These are phyloP conservation scores for Curvularia spicifera DNA, from an alignment of 2,329 filamentous ascomycete species.

Conservation along the genomic window DNA sequence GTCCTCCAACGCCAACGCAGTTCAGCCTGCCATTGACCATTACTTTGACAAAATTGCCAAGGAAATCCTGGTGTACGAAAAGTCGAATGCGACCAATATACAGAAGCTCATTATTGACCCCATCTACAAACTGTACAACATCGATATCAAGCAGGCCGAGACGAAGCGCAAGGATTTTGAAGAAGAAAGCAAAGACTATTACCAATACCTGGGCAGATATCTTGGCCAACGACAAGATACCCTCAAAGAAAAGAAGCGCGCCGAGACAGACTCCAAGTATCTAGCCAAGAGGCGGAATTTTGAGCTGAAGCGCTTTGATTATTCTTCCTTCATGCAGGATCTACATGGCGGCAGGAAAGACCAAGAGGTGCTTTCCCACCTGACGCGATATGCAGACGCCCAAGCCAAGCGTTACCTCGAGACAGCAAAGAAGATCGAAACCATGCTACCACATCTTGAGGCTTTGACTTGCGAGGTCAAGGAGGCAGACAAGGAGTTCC, in stretches of 20 bases:
- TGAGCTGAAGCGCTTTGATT: conserved; percentile 96
- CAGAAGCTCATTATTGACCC: conserved; percentile 96
- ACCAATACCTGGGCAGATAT: conserved; percentile 92
- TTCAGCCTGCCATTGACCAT: conserved; percentile 95
- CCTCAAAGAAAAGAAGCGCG: conserved; percentile 95
- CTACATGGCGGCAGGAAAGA: conserved; percentile 98
- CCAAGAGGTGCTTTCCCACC: conserved; percentile 91
- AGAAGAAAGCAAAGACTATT: conserved; percentile 98
- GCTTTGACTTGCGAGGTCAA: conserved; percentile 88
- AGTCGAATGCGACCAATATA: conserved; percentile 80
- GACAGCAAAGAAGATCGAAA: conserved; percentile 86
- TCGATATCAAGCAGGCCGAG: conserved; percentile 98
- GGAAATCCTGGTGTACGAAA: conserved; percentile 87
- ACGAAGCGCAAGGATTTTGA: conserved; percentile 97
- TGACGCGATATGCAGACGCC: conserved; percentile 91
- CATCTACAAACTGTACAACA: conserved; percentile 85
- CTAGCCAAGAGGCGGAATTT: conserved; percentile 93
- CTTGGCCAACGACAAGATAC: conserved; percentile 96
- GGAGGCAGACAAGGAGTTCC: conserved; percentile 94
- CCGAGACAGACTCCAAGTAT: conserved; percentile 94
- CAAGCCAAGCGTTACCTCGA: conserved; percentile 84
- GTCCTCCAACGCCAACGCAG: conserved; percentile 89
- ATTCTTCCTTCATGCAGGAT: conserved; percentile 99
- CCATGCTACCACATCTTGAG: conserved; percentile 85
- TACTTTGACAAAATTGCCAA: conserved; percentile 97